Evolutionary conservation across 2,329 filamentous ascomycete species (phyloP), one percentile per base, ranked within the genome.

Genomic region (Sporothrix pseudoabietina): DNA sequence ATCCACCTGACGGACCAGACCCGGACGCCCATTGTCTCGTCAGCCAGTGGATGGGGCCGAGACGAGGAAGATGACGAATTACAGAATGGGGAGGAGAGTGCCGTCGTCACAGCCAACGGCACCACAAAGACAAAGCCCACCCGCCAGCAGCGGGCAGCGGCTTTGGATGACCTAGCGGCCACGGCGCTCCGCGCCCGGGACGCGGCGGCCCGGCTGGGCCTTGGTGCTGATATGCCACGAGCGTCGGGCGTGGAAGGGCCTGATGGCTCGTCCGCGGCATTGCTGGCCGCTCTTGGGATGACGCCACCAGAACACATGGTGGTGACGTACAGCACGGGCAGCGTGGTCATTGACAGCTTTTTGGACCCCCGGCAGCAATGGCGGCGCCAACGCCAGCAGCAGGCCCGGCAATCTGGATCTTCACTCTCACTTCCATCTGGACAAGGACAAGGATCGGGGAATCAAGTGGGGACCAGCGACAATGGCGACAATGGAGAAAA

Each of bases 1-100:
- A 82, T 88, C 75, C 86, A 89, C 82, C 85, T 90, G 74, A 84
- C 86, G 76, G 88, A 90, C 82, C 81, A 84, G 74, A 81, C 85
- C 74, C 84, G 88, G 76, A 87, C 86, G 4, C 87, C 88, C 44
- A 84, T 90, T 76, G 84, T 90, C 78, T 86, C 86, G 26, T 87
- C 86, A n/a, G 47, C 69, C 66, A 55, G 47, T 35, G 72, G 39
- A 52, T 71, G 35, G 26, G 19, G 68, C 68, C n/a, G 41, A 47
- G 22, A 41, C 2, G 30, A 66, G 22, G 39, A 41, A 14, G 61
- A 26, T 74, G 30, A 32, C n/a, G 22, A 19, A 6, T 26, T 30
- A 14, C 19, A 39, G 9, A 30, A 49, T 26, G 10, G 26, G 10
- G 16, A 32, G 30, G 35, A 73, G 54, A 26, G 26, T 35, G n/a